Evolutionary conservation across 257 asterid species (phyloP).

Genomic region (Solanum corneliomulleri): DNA sequence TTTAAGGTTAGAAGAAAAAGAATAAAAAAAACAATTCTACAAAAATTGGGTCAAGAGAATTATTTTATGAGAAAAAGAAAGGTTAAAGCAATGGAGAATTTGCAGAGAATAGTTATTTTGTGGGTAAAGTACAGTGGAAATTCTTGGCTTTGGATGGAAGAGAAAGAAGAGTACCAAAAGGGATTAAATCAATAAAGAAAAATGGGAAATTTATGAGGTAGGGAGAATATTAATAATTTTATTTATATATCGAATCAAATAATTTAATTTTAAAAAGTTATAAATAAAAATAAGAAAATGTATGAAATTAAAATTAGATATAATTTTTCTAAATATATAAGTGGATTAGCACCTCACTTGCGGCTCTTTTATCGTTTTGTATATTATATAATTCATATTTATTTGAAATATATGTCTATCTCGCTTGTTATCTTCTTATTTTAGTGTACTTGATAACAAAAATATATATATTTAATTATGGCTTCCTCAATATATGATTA

Average conservation of each 20-base stretch:
- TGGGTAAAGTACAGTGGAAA: background rate
- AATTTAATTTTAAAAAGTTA: background rate
- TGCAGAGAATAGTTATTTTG: background rate
- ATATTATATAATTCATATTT: background rate
- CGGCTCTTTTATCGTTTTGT: background rate
- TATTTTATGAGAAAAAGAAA: background rate
- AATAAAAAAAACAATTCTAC: background rate
- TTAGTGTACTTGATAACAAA: too few species aligned
- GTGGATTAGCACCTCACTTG: fast-evolving
- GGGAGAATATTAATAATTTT: background rate
- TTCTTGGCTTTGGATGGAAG: background rate
- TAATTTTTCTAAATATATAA: too few species aligned
- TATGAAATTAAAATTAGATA: too few species aligned
- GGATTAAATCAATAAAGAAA: background rate
- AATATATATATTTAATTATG: too few species aligned
- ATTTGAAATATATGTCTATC: background rate
- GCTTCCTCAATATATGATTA: background rate
- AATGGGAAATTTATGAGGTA: background rate
- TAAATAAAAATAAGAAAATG: too few species aligned
- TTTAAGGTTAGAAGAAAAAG: background rate
- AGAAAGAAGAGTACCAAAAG: background rate
- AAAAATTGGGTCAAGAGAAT: background rate
- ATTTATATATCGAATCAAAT: background rate
- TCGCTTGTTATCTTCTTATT: too few species aligned
- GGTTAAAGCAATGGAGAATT: background rate